phyloP scores from a whole-genome alignment of 2,329 filamentous ascomycete species.

The Aureobasidium namibiae region DNA sequence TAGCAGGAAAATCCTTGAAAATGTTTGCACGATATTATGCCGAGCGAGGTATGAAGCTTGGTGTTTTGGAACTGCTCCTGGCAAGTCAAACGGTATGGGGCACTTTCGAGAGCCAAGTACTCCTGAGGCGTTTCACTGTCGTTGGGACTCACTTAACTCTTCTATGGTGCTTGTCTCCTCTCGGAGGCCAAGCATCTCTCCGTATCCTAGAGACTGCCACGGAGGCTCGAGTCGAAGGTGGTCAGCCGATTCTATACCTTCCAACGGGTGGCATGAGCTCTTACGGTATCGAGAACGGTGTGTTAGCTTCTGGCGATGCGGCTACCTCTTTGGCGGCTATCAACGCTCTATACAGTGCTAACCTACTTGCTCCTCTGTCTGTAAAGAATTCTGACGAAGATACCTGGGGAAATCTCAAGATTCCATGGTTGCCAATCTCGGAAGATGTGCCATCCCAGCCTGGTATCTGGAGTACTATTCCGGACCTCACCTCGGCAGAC shows the following conservation, averaged over 20 bases:
- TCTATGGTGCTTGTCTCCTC: conserved; percentile 29
- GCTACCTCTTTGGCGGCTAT: not conserved
- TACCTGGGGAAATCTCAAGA: conserved; percentile 29
- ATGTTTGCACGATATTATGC: conserved; percentile 28
- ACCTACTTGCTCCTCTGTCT: conserved; percentile 19
- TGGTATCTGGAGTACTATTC: conserved; percentile 22
- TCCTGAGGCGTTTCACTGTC: conserved; percentile 24
- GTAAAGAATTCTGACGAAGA: conserved; percentile 23
- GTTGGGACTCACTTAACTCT: conserved; percentile 27
- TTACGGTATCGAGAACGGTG: not conserved
- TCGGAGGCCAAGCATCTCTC: conserved; percentile 31
- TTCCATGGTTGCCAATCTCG: conserved; percentile 16
- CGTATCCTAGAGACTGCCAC: conserved; percentile 21
- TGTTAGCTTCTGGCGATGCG: not conserved
- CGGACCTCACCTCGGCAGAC: conserved; percentile 18
- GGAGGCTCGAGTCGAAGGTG: not conserved
- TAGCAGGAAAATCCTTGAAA: conserved; percentile 28
- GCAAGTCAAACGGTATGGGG: conserved; percentile 32
- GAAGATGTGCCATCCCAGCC: not conserved
- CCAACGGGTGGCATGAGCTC: conserved; percentile 1
- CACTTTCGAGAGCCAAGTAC: conserved; percentile 27
- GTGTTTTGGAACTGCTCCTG: conserved; percentile 27
- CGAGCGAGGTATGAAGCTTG: conserved; percentile 25
- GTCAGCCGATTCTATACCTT: conserved; percentile 21
- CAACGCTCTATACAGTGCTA: conserved; percentile 22